Conservation (phyloP, 768 basidiomycete species). For the Lentinula lateritia region DNA sequence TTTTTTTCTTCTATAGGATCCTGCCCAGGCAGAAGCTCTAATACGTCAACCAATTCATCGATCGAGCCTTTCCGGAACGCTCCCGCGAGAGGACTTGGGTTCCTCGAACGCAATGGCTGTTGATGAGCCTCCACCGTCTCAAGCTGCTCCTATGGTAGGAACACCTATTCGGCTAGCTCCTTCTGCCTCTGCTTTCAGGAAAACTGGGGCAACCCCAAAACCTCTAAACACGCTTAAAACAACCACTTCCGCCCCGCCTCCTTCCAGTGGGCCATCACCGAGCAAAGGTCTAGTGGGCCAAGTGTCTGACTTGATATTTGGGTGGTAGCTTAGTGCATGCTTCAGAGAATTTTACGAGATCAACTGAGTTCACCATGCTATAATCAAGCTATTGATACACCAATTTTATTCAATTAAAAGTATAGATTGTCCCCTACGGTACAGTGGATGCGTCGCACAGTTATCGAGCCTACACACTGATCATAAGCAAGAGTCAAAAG, state of each 20-base stretch:
- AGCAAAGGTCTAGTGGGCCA: conserved; percentile 64
- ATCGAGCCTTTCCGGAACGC: conserved; percentile 15
- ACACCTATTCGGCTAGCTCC: conserved; percentile 73
- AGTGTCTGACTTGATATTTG: conserved; percentile 76
- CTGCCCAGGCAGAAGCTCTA: conserved; percentile 48
- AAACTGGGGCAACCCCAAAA: conserved; percentile 16
- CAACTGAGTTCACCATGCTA: too few relatives aligned
- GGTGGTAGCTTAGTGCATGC: conserved; percentile 49
- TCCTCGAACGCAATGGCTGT: conserved; percentile 40
- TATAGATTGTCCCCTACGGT: background rate
- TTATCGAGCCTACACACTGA: background rate
- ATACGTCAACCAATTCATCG: conserved; percentile 25
- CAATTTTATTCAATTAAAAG: background rate
- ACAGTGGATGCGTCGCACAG: background rate
- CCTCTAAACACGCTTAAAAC: conserved; percentile 16
- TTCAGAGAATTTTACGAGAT: too few relatives aligned
- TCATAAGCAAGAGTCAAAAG: background rate
- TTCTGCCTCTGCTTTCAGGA: conserved; percentile 67
- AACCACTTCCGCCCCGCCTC: conserved; percentile 12
- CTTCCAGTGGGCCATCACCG: conserved; percentile 25
- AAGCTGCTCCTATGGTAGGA: conserved; percentile 43
- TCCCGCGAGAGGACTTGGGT: conserved; percentile 18
- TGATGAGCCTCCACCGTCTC: conserved; percentile 29
- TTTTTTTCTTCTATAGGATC: conserved; percentile 38
- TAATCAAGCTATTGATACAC: background rate